Evolutionary conservation across 2,329 filamentous ascomycete species (phyloP).

Genomic region (Aureobasidium sp.): DNA sequence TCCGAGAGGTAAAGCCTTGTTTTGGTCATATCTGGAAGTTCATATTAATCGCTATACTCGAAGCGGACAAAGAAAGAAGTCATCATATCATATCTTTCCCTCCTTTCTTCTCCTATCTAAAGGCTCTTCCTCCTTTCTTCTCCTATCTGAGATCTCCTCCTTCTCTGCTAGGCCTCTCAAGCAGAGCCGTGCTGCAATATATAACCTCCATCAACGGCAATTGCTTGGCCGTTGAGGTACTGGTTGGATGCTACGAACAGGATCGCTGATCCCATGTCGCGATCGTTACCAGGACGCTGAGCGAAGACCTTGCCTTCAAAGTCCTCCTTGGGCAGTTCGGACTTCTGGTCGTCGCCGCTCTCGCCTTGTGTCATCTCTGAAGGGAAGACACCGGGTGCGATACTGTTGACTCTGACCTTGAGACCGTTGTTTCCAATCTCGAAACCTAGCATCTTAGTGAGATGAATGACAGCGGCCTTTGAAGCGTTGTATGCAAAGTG

Average conservation of each 20-base stretch:
- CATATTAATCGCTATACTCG: no score
- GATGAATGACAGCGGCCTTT: conserved; percentile 47
- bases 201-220: conserved; percentile 51
- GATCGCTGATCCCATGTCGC: conserved; percentile 52
- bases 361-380: conserved; percentile 51
- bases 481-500: conserved; percentile 44
- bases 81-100: no score
- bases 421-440: conserved; percentile 46
- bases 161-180: no score
- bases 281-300: conserved; percentile 48
- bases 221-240: conserved; percentile 44
- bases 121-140: not conserved
- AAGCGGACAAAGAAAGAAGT: no score
- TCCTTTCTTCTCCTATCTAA: no score
- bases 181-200: conserved; percentile 27
- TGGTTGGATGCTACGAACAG: conserved; percentile 47
- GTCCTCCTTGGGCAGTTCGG: conserved; percentile 43
- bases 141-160: not conserved
- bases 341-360: conserved; percentile 49
- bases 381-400: conserved; percentile 52
- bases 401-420: conserved; percentile 51
- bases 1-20: no score
- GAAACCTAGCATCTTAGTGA: conserved; percentile 49
- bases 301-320: conserved; percentile 45
- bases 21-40: no score